phyloP scores from a whole-genome alignment of 1,284 basidiomycete genomes.

The Microbotryum saponariae region DNA sequence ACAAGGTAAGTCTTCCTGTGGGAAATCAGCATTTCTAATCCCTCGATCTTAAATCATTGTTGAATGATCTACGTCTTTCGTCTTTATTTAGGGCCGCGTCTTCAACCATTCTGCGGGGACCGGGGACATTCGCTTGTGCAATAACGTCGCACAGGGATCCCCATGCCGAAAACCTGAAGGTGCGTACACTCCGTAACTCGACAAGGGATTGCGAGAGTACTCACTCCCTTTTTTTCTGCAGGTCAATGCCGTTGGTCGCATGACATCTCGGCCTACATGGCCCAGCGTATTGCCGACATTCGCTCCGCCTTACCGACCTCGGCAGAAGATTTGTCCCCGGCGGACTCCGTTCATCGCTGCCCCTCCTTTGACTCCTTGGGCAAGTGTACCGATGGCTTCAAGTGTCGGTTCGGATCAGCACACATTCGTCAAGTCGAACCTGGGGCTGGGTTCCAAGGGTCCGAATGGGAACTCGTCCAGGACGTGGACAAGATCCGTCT shows the following conservation, averaged over 20 bases:
- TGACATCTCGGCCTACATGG: conserved; percentile 66
- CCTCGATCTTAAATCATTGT: too few relatives aligned
- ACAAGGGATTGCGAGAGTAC: too few relatives aligned
- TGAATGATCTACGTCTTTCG: too few relatives aligned
- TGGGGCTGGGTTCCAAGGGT: conserved; percentile 25
- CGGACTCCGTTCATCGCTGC: conserved; percentile 54
- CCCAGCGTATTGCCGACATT: conserved; percentile 66
- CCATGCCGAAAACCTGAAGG: conserved; percentile 51
- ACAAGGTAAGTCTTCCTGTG: conserved; percentile 63
- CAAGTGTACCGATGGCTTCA: conserved; percentile 76
- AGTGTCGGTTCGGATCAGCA: conserved; percentile 80
- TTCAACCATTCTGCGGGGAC: conserved; percentile 35
- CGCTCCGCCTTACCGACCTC: conserved; percentile 48
- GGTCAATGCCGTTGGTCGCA: conserved; percentile 67
- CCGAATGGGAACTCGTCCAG: conserved; percentile 43
- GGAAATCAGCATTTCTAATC: too few relatives aligned
- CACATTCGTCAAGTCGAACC: conserved; percentile 46
- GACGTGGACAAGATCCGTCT: conserved; percentile 52
- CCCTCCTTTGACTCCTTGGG: conserved; percentile 67
- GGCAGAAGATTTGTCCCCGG: conserved; percentile 47
- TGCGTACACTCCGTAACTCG: background rate
- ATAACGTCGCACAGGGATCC: conserved; percentile 60
- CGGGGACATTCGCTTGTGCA: conserved; percentile 68
- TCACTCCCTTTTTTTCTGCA: too few relatives aligned
- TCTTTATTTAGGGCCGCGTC: conserved; percentile 10